Base-by-base conservation (phyloP, 495 filamentous ascomycete species). In the Podospora fimiseda region DNA sequence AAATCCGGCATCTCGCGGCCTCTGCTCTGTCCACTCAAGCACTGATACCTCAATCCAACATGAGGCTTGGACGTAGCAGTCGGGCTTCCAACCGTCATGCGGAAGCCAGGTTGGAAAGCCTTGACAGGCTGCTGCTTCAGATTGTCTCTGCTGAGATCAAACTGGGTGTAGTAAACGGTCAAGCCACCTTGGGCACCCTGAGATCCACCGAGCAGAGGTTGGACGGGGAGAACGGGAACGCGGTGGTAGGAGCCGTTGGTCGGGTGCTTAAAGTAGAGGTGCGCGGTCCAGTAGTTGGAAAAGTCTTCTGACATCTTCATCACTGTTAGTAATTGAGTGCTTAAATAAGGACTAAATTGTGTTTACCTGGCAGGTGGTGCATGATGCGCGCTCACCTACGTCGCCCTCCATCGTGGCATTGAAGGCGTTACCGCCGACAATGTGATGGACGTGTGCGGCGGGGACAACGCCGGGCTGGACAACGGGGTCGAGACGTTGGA, bases 391-490 rank as follows among this genome's bases (percentile, higher is more conserved):
- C 58, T 63, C 66, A 8, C 70, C 69, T n/a, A 75, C 65, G 33
- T 77, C 74, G n/a, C 70, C 71, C 15, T 71, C 64, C 74, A 76
- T 76, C 23, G 71, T 66, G 21, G 70, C 70, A 49, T 74, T 72
- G 65, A 77, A 77, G 41, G 68, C 70, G 62, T 77, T 74, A 43
- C 74, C 74, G 41, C 74, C 74, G 2, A 74, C 71, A 19, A 77
- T 72, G 37, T 74, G 70, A 52, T 77, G 74, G 36, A 78, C 61
- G 48, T 78, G 74, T 3, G 72, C 59, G 0, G 74, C 69, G 2
- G 72, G 71, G 46, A 53, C 59, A 9, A 52, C 44, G 21, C 66
- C 70, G 7, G 70, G 69, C 61, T 73, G 57, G 44, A 70, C 75
- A n/a, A 69, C 55, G 18, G 73, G 71, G 51, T 72, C 72, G 20